A percentile compares a stretch with the other conserved stretches of the same genome.
Evolutionary conservation across 225 moss, liverwort and hornwort species (phyloP).

Genomic region (Neckera pumila): DNA sequence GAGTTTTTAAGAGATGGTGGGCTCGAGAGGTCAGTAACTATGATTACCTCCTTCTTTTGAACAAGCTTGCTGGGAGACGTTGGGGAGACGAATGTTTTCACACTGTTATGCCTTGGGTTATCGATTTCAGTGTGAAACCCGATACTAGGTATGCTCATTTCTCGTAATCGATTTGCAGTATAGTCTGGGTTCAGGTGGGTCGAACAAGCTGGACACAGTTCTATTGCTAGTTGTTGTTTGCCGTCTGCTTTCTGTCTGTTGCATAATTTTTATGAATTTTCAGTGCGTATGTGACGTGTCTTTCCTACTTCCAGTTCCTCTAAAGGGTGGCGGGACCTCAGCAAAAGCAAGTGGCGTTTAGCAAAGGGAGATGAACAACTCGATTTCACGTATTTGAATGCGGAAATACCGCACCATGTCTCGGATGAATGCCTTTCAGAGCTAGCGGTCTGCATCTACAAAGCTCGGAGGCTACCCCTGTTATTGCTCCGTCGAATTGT

Average conservation of each 20-base stretch:
- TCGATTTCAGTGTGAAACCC: conserved; percentile 75
- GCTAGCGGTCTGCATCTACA: conserved; percentile 81
- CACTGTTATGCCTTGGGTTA: conserved; percentile 91
- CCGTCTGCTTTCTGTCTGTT: not conserved
- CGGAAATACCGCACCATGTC: conserved; percentile 84
- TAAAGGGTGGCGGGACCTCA: conserved; percentile 73
- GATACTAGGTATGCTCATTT: conserved; percentile 25
- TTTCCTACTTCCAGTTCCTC: conserved; percentile 18
- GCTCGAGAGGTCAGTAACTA: conserved; percentile 78
- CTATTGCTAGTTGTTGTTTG: not conserved
- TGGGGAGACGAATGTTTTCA: conserved; percentile 87
- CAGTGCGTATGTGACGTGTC: not conserved
- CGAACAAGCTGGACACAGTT: not conserved
- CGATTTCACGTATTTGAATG: conserved; percentile 69
- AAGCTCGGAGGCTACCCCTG: conserved; percentile 69
- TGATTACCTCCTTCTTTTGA: conserved; percentile 74
- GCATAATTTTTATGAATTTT: not conserved
- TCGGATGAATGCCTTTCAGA: conserved; percentile 92
- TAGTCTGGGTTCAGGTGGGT: not conserved
- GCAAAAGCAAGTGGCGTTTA: conserved; percentile 81
- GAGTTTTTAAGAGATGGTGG: conserved; percentile 71
- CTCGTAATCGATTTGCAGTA: conserved; percentile 1
- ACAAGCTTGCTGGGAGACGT: conserved; percentile 74
- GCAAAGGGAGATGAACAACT: conserved; percentile 89
- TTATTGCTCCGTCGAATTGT: conserved; percentile 67